phyloP scores from a whole-genome alignment of 75 land plant genomes.

The Cunninghamia lanceolata region DNA sequence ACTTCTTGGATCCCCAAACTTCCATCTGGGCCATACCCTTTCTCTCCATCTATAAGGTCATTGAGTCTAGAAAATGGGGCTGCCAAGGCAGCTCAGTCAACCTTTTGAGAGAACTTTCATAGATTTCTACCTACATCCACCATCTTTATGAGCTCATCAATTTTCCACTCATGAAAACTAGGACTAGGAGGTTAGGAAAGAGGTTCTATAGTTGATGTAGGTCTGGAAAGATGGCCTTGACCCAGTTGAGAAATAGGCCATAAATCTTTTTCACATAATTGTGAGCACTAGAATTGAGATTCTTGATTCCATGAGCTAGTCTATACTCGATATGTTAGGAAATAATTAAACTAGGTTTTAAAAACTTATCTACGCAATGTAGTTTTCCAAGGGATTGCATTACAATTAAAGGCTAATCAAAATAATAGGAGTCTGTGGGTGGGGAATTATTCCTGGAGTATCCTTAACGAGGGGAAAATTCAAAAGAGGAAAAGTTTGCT shows the following conservation, averaged over 20 bases:
- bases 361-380: background rate
- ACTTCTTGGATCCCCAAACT: too few species aligned
- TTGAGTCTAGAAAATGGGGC: too few species aligned
- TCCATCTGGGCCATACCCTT: too few species aligned
- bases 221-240: slow-evolving; percentile 54
- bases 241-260: slow-evolving; percentile 50
- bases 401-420: background rate
- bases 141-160: too few species aligned
- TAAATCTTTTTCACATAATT: slow-evolving; percentile 63
- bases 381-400: background rate
- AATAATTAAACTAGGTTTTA: background rate
- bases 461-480: background rate
- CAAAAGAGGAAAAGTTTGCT: background rate
- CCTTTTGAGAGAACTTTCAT: too few species aligned
- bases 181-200: too few species aligned
- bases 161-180: too few species aligned
- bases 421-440: background rate
- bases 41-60: too few species aligned
- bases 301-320: slow-evolving; percentile 35
- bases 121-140: too few species aligned
- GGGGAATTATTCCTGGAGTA: background rate
- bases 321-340: background rate
- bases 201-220: too few species aligned
- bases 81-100: too few species aligned
- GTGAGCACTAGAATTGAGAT: slow-evolving; percentile 58